These are phyloP conservation scores for Cryptococcus sp. DNA, from an alignment of 1,284 basidiomycete genomes.

Conservation along the genomic window DNA sequence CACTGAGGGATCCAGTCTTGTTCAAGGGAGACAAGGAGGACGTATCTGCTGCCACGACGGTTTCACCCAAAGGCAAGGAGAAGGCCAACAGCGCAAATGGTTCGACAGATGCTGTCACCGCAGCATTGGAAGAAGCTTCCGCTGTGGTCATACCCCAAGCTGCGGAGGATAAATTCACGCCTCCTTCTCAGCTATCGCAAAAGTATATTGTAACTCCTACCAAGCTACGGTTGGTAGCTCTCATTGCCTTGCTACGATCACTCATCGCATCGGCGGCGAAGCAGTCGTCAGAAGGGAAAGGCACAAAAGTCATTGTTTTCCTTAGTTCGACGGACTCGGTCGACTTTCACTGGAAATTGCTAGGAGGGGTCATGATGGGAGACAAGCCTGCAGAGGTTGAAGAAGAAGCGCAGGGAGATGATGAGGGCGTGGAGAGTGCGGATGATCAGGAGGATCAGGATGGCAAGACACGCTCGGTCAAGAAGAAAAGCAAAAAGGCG, in stretches of 20 bases:
- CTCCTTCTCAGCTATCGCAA: conserved; percentile 92
- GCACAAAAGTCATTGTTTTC: conserved; percentile 81
- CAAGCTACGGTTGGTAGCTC: conserved; percentile 87
- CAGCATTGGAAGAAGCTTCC: conserved; percentile 32
- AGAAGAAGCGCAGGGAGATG: conserved; percentile 33
- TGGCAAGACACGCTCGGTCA: conserved; percentile 17
- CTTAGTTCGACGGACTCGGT: conserved; percentile 96
- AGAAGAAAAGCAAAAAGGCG: conserved; percentile 26
- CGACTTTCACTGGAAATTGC: conserved; percentile 92
- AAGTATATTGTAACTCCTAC: conserved; percentile 90
- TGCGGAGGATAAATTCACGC: conserved; percentile 71
- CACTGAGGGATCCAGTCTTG: conserved; percentile 61
- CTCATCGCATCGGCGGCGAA: conserved; percentile 61
- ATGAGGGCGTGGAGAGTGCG: conserved; percentile 33
- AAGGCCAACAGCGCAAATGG: conserved; percentile 21
- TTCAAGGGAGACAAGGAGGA: conserved; percentile 47
- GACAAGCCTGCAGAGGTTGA: conserved; percentile 46
- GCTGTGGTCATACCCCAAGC: conserved; percentile 30
- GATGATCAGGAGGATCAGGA: conserved; percentile 46
- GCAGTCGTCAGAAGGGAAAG: conserved; percentile 32
- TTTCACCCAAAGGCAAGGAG: conserved; percentile 18
- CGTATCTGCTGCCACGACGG: conserved; percentile 9
- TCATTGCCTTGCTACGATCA: conserved; percentile 79
- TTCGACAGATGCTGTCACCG: conserved; percentile 21
- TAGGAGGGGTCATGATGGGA: conserved; percentile 76